phyloP scores from a whole-genome alignment of 2,329 filamentous ascomycete genomes.

The Sporothrix globosa region DNA sequence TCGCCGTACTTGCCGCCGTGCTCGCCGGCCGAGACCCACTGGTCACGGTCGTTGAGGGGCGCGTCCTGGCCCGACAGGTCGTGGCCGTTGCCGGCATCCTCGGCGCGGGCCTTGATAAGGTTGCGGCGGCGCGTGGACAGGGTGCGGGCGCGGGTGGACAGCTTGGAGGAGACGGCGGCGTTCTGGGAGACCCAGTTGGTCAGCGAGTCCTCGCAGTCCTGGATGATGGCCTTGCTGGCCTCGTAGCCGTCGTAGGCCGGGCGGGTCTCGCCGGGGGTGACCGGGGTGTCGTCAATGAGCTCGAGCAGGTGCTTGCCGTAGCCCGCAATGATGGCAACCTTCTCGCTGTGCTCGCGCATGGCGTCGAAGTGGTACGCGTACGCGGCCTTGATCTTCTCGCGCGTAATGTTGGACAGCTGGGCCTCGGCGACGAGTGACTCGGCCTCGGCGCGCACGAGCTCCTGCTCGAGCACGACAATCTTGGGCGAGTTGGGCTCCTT shows the following conservation, averaged over 20 bases:
- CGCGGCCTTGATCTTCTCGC: conserved; percentile 97
- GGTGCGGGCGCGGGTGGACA: conserved; percentile 84
- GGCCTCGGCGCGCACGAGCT: conserved; percentile 95
- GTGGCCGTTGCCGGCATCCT: conserved; percentile 73
- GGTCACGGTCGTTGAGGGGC: conserved; percentile 75
- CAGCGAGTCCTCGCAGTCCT: conserved; percentile 96
- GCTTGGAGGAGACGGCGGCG: conserved; percentile 82
- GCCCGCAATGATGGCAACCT: conserved; percentile 95
- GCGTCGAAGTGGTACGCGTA: conserved; percentile 99
- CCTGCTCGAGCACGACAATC: conserved; percentile 97
- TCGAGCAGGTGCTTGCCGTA: conserved; percentile 98
- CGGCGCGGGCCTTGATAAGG: conserved; percentile 67
- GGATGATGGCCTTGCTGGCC: conserved; percentile 97
- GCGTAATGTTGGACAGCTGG: conserved; percentile 98
- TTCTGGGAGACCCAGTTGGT: conserved; percentile 96
- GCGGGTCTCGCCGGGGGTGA: conserved; percentile 95
- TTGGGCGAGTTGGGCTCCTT: conserved; percentile 98
- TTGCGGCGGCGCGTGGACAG: conserved; percentile 82
- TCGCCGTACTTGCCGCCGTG: conserved; percentile 67
- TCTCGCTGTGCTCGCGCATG: conserved; percentile 95
- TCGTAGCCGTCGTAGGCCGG: conserved; percentile 97
- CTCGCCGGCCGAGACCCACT: conserved; percentile 76
- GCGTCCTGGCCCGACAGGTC: conserved; percentile 84
- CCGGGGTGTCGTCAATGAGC: conserved; percentile 92
- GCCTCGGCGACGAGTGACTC: conserved; percentile 99